Evolutionary conservation across 805 yeast genomes (phyloP).

Genomic region (Clavispora fructus): DNA sequence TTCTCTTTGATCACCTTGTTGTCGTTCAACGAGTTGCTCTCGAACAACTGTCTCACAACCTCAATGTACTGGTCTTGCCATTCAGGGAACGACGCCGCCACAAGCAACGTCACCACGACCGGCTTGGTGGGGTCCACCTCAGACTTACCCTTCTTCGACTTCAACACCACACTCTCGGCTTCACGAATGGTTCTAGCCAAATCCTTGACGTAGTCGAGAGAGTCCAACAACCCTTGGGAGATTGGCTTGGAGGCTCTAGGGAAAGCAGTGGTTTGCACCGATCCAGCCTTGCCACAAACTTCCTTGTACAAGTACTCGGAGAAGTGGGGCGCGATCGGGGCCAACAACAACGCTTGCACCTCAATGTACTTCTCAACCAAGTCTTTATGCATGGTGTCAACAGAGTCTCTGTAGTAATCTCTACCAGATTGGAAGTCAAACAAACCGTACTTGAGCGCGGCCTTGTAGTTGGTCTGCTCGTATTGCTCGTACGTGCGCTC

Average conservation of each 20-base stretch:
- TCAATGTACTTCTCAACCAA: slow-evolving; percentile 79
- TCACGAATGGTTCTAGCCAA: slow-evolving; percentile 85
- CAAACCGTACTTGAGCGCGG: slow-evolving; percentile 83
- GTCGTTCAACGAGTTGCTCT: slow-evolving; percentile 57
- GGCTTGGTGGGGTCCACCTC: slow-evolving; percentile 75
- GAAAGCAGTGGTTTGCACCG: slow-evolving; percentile 74
- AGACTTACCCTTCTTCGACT: slow-evolving; percentile 76
- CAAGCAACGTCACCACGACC: slow-evolving; percentile 62
- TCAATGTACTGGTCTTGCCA: slow-evolving; percentile 59
- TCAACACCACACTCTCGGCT: slow-evolving; percentile 78
- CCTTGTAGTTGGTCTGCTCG: slow-evolving; percentile 71
- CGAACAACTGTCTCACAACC: slow-evolving; percentile 72
- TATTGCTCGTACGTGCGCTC: slow-evolving; percentile 71
- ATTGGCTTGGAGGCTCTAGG: slow-evolving; percentile 71
- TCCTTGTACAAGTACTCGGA: slow-evolving; percentile 88
- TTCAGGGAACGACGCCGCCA: slow-evolving; percentile 74
- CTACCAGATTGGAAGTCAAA: slow-evolving; percentile 94
- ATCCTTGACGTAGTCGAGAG: slow-evolving; percentile 74
- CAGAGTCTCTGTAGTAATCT: slow-evolving; percentile 90
- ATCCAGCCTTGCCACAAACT: slow-evolving; percentile 55
- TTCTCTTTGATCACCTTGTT: slow-evolving; percentile 57
- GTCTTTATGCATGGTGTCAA: slow-evolving; percentile 71
- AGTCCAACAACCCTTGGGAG: slow-evolving; percentile 54
- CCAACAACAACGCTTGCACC: slow-evolving; percentile 73
- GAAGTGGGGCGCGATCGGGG: slow-evolving; percentile 96